phyloP scores from a whole-genome alignment of 2,329 filamentous ascomycete species.

The Fusarium dimerum region DNA sequence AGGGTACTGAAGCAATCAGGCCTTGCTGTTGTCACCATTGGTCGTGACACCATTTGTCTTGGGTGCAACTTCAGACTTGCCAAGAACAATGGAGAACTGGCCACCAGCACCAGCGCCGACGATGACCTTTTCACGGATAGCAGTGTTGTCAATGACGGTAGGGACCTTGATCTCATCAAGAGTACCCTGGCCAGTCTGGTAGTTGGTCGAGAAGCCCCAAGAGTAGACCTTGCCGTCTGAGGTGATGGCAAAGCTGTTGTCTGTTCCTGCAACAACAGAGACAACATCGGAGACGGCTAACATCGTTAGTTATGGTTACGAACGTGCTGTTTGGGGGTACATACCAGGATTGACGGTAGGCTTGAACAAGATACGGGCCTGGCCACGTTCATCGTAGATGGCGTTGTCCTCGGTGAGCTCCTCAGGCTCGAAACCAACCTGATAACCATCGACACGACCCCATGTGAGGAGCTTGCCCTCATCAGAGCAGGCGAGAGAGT shows the following conservation, averaged over 20 bases:
- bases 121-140: slow-evolving; percentile 73
- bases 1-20: not conserved
- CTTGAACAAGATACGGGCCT: slow-evolving; percentile 63
- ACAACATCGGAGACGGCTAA: slow-evolving; percentile 42
- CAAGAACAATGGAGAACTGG: slow-evolving; percentile 72
- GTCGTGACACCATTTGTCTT: slow-evolving; percentile 33
- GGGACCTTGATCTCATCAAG: slow-evolving; percentile 79
- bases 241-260: slow-evolving; percentile 74
- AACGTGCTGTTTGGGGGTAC: slow-evolving; percentile 19
- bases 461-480: slow-evolving; percentile 60
- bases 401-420: slow-evolving; percentile 52
- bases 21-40: slow-evolving; percentile 22
- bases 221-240: slow-evolving; percentile 71
- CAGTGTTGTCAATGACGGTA: slow-evolving; percentile 81
- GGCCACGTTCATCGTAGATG: slow-evolving; percentile 62
- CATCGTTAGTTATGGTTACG: not conserved
- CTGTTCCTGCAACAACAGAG: slow-evolving; percentile 63
- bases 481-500: slow-evolving; percentile 65
- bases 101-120: slow-evolving; percentile 83
- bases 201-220: slow-evolving; percentile 80
- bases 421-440: slow-evolving; percentile 58
- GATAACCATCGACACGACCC: slow-evolving; percentile 57
- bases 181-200: slow-evolving; percentile 76
- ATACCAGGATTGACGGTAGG: slow-evolving; percentile 45
- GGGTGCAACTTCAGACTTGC: slow-evolving; percentile 36